Base-by-base conservation (phyloP, 306 rosid genomes). In the Prosopis cineraria region DNA sequence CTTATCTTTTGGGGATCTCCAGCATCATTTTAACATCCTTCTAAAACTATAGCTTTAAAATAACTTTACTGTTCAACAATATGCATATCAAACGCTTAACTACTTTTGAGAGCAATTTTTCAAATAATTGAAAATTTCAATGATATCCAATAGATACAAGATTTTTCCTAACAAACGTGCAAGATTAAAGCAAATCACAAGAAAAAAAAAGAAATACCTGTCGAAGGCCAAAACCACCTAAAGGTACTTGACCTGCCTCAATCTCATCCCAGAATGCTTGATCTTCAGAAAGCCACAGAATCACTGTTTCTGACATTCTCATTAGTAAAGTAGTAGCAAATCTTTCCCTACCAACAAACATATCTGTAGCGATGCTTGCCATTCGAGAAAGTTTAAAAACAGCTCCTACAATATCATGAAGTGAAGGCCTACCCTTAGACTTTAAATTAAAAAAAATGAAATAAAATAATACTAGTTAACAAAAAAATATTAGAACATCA, bases 141-240 rank as follows among this genome's bases (percentile, higher is more conserved):
- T 40, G 44, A 40, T 7, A 8, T 9, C 3, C 47, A 43, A 11
- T 11, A 2, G 47, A 43, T 43, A 43, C 16, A 43, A 43, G 47
- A 11, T 0, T 10, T 43, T 43, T 43, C 47, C 16, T 2, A 43
- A 11, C 47, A 10, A 11, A 43, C 47, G 17, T 43, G 16, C 47
- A 11, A 12, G 17, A 11, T 43, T 43, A 43, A 12, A 43, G 47
- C 11, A 16, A 43, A 12, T 43, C 47, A 43, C 47, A 43, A 10
- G 47, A 43, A 43, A 43, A 16, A 43, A 70, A n/a, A 37, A 65
- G 34, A 37, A 3, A 5, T 84, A 92, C 98, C 94, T 95, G 98
- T 84, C 90, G 98, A 81, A 92, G 97, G 79, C 98, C 98, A 11
- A 87, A 80, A 69, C 93, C 90, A 76, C 98, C 98, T 73, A 95